Evolutionary conservation across 176 grass and related monocot species (phyloP).

Genomic region (Oryza meyeriana): DNA sequence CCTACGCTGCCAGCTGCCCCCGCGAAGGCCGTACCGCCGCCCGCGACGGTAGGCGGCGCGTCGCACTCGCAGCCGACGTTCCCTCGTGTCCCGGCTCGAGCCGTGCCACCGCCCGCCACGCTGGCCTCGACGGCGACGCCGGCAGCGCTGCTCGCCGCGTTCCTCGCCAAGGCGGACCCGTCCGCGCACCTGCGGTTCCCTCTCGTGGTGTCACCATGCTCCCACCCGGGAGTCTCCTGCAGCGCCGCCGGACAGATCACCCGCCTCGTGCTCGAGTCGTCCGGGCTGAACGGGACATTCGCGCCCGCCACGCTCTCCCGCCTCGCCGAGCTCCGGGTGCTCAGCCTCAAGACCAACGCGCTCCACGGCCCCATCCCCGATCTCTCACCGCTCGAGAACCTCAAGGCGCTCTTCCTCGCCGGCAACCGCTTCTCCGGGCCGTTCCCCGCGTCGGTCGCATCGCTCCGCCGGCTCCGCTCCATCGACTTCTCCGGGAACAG

Average conservation of each 20-base stretch:
- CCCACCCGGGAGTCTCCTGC: conserved; percentile 52
- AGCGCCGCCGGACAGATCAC: conserved; percentile 27
- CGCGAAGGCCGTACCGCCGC: neutral
- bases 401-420: conserved; percentile 81
- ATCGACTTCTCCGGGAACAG: conserved; percentile 77
- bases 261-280: conserved; percentile 68
- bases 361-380: conserved; percentile 70
- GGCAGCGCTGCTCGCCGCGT: conserved; percentile 37
- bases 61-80: conserved; percentile 32
- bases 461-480: conserved; percentile 68
- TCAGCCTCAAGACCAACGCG: conserved; percentile 86
- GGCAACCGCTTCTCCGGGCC: conserved; percentile 75
- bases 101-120: conserved; percentile 16
- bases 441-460: conserved; percentile 61
- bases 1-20: conserved; percentile 2
- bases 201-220: conserved; percentile 33
- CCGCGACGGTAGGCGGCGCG: neutral
- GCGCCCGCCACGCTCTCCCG: conserved; percentile 36
- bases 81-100: neutral
- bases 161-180: conserved; percentile 78
- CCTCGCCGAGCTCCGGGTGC: conserved; percentile 65
- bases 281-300: conserved; percentile 66
- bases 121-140: neutral
- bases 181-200: conserved; percentile 36
- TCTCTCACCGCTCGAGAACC: conserved; percentile 71